phyloP scores from a whole-genome alignment of 2,329 filamentous ascomycete genomes.

The Trichophyton verrucosum region DNA sequence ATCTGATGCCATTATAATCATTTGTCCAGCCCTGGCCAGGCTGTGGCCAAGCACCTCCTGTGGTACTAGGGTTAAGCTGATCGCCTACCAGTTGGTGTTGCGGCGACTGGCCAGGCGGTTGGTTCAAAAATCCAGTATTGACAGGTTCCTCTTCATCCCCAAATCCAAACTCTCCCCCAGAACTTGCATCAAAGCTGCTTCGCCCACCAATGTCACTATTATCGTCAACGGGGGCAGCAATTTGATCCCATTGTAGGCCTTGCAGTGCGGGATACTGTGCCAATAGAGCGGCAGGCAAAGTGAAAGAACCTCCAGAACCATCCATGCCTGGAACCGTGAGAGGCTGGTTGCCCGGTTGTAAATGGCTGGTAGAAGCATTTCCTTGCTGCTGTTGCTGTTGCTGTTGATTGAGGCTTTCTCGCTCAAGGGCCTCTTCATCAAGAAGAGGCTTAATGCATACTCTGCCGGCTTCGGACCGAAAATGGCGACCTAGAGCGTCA shows the following conservation, averaged over 20 bases:
- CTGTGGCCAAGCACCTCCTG: conserved; percentile 7
- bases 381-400: conserved; percentile 57
- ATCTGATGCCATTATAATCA: conserved; percentile 3
- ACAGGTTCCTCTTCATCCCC: conserved; percentile 32
- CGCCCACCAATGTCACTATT: conserved; percentile 48
- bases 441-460: conserved; percentile 96
- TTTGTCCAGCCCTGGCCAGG: conserved; percentile 4
- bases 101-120: conserved; percentile 10
- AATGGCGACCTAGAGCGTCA: conserved; percentile 86
- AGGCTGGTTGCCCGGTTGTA: conserved; percentile 45
- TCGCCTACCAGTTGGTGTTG: conserved; percentile 12
- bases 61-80: conserved; percentile 18
- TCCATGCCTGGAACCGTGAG: conserved; percentile 50
- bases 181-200: conserved; percentile 39
- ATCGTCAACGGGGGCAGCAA: conserved; percentile 48
- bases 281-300: conserved; percentile 73
- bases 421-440: conserved; percentile 80
- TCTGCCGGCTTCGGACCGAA: conserved; percentile 85
- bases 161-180: conserved; percentile 32
- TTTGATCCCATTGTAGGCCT: conserved; percentile 74
- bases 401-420: conserved; percentile 62
- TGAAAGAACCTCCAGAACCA: conserved; percentile 48
- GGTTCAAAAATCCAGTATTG: conserved; percentile 25
- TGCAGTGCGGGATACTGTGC: conserved; percentile 91
- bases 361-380: conserved; percentile 38